These are phyloP conservation scores for Fraxinus americana DNA, from an alignment of 257 asterid species.

Conservation along the genomic window DNA sequence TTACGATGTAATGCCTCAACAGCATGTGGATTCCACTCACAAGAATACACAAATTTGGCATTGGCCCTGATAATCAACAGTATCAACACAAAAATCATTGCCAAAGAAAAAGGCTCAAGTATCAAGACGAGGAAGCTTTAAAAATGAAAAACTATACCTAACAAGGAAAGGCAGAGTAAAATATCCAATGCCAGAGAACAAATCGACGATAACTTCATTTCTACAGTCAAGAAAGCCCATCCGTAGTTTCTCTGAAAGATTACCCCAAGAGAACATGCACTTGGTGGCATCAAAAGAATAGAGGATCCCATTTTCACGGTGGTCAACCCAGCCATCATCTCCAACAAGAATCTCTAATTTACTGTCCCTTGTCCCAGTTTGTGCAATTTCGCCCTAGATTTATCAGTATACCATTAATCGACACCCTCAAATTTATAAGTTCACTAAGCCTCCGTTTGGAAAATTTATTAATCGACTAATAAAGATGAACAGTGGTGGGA, in stretches of 20 bases:
- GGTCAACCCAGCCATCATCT: slow-evolving; percentile 90
- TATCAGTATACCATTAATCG: slow-evolving; percentile 33
- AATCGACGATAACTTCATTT: slow-evolving; percentile 85
- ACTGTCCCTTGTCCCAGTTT: slow-evolving; percentile 90
- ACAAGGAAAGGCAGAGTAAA: slow-evolving; percentile 92
- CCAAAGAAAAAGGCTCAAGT: background rate
- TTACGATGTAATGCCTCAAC: slow-evolving; percentile 82
- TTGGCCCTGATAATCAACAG: slow-evolving; percentile 55
- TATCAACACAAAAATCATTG: slow-evolving; percentile 12
- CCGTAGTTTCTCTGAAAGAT: slow-evolving; percentile 94
- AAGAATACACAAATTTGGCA: slow-evolving; percentile 87
- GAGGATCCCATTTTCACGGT: slow-evolving; percentile 85
- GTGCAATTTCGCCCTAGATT: slow-evolving; percentile 72
- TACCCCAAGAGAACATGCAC: slow-evolving; percentile 99
- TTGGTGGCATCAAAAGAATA: slow-evolving; percentile 90
- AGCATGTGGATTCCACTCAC: slow-evolving; percentile 97
- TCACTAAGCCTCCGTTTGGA: background rate
- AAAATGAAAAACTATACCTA: slow-evolving; percentile 46
- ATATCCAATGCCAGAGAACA: slow-evolving; percentile 96
- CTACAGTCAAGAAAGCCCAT: slow-evolving; percentile 73
- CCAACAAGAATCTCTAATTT: slow-evolving; percentile 92
- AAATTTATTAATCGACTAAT: too few relatives aligned
- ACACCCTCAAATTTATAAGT: background rate
- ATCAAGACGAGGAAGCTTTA: background rate
- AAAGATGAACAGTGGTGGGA: too few relatives aligned